These are phyloP conservation scores for Maudiozyma bulderi DNA, from an alignment of 805 yeast species.

Conservation along the genomic window DNA sequence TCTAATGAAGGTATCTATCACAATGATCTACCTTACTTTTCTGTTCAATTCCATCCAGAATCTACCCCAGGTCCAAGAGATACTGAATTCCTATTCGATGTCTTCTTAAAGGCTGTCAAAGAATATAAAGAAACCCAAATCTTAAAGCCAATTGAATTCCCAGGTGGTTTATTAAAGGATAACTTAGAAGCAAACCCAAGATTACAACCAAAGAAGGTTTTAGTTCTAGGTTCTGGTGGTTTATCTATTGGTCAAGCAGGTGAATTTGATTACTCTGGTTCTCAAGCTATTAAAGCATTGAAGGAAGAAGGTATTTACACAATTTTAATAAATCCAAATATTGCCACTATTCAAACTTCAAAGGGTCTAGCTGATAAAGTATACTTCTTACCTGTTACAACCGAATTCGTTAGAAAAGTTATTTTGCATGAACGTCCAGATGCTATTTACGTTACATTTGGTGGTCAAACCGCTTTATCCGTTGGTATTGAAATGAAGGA, in stretches of 20 bases:
- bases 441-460: constrained; percentile 93
- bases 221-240: constrained; percentile 96
- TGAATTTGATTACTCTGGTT: constrained; percentile 97
- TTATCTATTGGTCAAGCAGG: constrained; percentile 98
- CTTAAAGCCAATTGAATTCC: constrained; percentile 72
- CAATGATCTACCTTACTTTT: constrained; percentile 77
- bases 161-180: constrained; percentile 75
- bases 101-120: constrained; percentile 72
- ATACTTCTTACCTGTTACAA: constrained; percentile 93
- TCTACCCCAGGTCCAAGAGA: constrained; percentile 99
- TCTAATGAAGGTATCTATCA: constrained; percentile 98
- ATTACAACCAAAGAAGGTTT: constrained; percentile 79
- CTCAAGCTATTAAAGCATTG: constrained; percentile 97
- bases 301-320: constrained; percentile 97
- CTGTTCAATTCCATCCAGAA: constrained; percentile 99
- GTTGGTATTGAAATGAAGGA: constrained; percentile 95
- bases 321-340: constrained; percentile 90
- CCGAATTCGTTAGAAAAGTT: constrained; percentile 93
- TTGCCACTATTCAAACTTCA: constrained; percentile 97
- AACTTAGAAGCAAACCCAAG: constrained; percentile 69
- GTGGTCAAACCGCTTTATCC: constrained; percentile 96
- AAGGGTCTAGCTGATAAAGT: constrained; percentile 97
- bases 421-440: constrained; percentile 93
- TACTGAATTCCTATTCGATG: constrained; percentile 93
- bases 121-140: constrained; percentile 46